A percentile compares a stretch with the other conserved stretches of the same genome.
phyloP scores from a whole-genome alignment of 2,329 filamentous ascomycete species.

The Harringtonia lauricola region DNA sequence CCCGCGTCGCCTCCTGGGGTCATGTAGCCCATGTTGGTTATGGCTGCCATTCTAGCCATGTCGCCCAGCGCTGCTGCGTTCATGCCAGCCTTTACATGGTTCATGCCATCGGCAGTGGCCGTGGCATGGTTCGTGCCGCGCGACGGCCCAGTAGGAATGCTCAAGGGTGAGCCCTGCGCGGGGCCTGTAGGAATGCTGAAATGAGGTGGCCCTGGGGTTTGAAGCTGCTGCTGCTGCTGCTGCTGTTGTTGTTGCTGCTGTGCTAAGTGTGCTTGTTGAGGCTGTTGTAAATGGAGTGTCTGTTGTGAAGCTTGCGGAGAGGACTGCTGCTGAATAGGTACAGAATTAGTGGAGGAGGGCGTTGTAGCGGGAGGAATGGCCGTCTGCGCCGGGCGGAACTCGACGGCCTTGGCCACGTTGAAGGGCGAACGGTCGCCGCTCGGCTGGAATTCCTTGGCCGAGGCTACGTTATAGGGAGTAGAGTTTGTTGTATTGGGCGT shows the following conservation, averaged over 20 bases:
- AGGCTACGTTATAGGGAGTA: constrained; percentile 5
- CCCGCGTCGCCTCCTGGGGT: constrained; percentile 1
- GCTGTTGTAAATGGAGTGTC: neutral
- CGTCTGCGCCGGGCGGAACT: constrained; percentile 10
- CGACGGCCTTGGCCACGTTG: constrained; percentile 11
- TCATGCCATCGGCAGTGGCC: neutral
- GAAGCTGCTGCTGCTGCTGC: neutral
- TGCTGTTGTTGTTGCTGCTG: neutral
- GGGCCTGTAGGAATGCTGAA: constrained; percentile 6
- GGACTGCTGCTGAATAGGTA: constrained; percentile 2
- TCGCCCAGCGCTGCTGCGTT: neutral
- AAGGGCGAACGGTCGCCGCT: constrained; percentile 11
- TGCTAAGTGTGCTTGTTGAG: neutral
- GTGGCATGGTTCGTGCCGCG: neutral
- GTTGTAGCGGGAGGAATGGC: constrained; percentile 5
- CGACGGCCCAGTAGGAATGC: constrained; percentile 9
- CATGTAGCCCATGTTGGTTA: constrained; percentile 15
- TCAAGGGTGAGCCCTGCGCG: constrained; percentile 2
- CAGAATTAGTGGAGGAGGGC: constrained; percentile 3
- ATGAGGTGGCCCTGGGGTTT: neutral
- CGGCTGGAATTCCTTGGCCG: constrained; percentile 9
- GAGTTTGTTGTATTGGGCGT: neutral
- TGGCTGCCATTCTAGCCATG: constrained; percentile 46
- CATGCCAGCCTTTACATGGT: neutral
- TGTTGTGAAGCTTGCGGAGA: constrained; percentile 6